phyloP scores from a whole-genome alignment of 768 basidiomycete species.

The Agaricus sinodeliciosus region DNA sequence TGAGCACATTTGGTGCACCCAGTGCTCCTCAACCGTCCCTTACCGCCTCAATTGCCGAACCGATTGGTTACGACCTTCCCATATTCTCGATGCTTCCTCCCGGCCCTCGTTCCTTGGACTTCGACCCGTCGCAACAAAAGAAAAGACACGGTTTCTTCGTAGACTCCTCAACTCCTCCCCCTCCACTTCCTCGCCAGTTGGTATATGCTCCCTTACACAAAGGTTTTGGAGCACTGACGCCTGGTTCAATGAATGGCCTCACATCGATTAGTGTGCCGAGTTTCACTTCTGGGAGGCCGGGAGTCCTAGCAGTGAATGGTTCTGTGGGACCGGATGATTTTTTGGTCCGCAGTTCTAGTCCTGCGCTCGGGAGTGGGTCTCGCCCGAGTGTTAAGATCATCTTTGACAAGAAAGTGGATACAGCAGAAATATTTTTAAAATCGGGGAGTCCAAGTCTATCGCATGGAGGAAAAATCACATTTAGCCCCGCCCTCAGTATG shows the following conservation, averaged over 20 bases:
- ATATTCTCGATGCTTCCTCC: conserved; percentile 73
- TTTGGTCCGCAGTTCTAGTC: conserved; percentile 50
- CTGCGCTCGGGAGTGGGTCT: conserved; percentile 60
- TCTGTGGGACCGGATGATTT: conserved; percentile 51
- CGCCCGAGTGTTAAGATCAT: conserved; percentile 87
- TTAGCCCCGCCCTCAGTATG: conserved; percentile 69
- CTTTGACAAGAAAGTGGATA: conserved; percentile 77
- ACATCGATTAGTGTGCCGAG: conserved; percentile 32
- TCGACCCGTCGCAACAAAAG: conserved; percentile 56
- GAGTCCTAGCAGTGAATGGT: conserved; percentile 45
- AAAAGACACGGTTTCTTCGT: conserved; percentile 74
- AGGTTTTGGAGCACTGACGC: conserved; percentile 54
- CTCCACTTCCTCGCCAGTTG: conserved; percentile 57
- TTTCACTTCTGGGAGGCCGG: conserved; percentile 48
- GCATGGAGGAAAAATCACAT: conserved; percentile 52
- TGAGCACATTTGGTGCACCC: conserved; percentile 32
- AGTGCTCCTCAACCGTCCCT: conserved; percentile 45
- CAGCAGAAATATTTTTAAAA: conserved; percentile 59
- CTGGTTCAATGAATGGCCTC: conserved; percentile 26
- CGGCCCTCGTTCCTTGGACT: conserved; percentile 54
- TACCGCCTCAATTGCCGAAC: conserved; percentile 85
- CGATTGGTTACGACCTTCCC: conserved; percentile 64
- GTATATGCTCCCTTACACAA: conserved; percentile 68
- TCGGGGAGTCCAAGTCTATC: conserved; percentile 37
- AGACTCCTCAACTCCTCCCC: conserved; percentile 70